A percentile compares a stretch with the other conserved stretches of the same genome.
Evolutionary conservation across 1,284 basidiomycete genomes (phyloP).

Genomic region (Chalciporus sp.): DNA sequence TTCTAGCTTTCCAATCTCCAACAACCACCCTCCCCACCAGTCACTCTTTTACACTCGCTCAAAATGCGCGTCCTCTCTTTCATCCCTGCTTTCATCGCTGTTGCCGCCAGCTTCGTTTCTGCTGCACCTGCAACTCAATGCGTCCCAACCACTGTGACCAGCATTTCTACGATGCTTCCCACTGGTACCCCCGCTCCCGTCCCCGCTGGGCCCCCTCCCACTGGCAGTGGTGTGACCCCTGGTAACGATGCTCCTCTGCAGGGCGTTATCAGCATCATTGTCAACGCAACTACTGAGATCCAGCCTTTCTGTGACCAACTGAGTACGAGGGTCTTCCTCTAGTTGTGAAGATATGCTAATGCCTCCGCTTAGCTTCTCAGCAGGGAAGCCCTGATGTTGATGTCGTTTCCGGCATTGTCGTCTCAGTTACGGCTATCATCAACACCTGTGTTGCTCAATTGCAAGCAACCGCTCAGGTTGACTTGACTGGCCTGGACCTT

Average conservation of each 20-base stretch:
- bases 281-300: not conserved
- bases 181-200: no score
- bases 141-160: not conserved
- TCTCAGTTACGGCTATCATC: conserved; percentile 1
- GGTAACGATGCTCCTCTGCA: not conserved
- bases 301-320: not conserved
- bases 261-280: not conserved
- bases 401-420: not conserved
- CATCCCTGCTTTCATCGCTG: conserved; percentile 20
- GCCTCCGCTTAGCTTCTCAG: not conserved
- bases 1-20: not conserved
- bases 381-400: not conserved
- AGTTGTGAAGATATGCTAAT: not conserved
- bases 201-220: not conserved
- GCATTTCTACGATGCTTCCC: not conserved
- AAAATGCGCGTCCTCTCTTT: conserved; percentile 27
- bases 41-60: conserved; percentile 15
- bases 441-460: not conserved
- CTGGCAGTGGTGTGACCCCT: not conserved
- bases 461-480: not conserved
- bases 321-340: not conserved
- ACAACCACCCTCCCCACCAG: conserved; percentile 2
- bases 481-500: not conserved
- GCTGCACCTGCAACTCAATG: conserved; percentile 7
- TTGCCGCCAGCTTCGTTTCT: conserved; percentile 18